Evolutionary conservation across 2,329 filamentous ascomycete genomes (phyloP).

Genomic region (Exophiala sp.): DNA sequence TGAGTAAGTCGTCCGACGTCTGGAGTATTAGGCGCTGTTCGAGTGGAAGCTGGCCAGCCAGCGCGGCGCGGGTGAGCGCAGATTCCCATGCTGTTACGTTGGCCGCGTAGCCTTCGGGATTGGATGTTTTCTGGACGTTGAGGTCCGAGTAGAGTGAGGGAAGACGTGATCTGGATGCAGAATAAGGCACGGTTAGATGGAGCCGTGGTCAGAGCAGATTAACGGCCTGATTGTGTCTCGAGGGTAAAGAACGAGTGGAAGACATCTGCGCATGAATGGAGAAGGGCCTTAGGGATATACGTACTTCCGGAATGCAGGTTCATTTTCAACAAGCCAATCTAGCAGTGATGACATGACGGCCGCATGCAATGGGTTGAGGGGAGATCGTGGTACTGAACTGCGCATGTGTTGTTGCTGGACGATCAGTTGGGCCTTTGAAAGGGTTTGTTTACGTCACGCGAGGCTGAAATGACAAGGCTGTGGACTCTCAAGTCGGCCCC

Average conservation of each 20-base stretch:
- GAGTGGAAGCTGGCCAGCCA: conserved; percentile 54
- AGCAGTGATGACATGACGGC: conserved; percentile 19
- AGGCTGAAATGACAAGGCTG: neutral
- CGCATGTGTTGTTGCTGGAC: neutral
- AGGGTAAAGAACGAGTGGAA: no score
- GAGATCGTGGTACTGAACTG: neutral
- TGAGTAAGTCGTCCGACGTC: conserved; percentile 58
- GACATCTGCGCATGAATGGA: neutral
- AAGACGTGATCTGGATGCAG: conserved; percentile 58
- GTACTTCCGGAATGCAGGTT: conserved; percentile 28
- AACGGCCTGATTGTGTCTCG: no score
- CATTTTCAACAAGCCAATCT: conserved; percentile 28
- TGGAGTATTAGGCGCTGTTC: conserved; percentile 44
- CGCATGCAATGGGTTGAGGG: neutral
- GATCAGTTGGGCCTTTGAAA: neutral
- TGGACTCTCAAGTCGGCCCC: no score
- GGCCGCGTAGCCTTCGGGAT: conserved; percentile 77
- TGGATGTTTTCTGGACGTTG: conserved; percentile 62
- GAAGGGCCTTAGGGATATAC: no score
- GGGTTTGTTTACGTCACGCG: conserved; percentile 14
- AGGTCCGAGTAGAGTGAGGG: conserved; percentile 89
- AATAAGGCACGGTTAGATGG: neutral
- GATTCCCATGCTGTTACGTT: conserved; percentile 75
- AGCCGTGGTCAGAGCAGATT: no score
- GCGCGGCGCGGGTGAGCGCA: conserved; percentile 63